Evolutionary conservation across 306 rosid species (phyloP).

Genomic region (Vicia sativa): DNA sequence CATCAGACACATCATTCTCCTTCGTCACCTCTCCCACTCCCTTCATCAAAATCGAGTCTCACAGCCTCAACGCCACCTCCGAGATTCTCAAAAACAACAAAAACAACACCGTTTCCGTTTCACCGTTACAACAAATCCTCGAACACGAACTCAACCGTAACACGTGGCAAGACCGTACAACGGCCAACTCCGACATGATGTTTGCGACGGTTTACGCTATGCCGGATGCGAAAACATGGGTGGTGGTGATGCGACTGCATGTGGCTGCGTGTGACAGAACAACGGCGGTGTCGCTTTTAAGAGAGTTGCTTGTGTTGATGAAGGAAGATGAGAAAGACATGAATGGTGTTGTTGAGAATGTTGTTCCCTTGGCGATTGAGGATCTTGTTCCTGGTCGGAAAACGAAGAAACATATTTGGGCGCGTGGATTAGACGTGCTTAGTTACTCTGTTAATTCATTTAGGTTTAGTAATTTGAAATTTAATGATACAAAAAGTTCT

Average conservation of each 20-base stretch:
- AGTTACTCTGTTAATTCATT: slow-evolving; percentile 57
- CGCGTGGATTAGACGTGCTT: slow-evolving; percentile 59
- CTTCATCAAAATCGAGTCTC: slow-evolving; percentile 35
- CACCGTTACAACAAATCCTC: slow-evolving; percentile 51
- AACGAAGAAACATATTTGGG: slow-evolving; percentile 49
- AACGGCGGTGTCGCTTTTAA: slow-evolving; percentile 53
- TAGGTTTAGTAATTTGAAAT: slow-evolving; percentile 52
- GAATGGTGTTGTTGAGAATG: background rate
- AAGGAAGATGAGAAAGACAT: background rate
- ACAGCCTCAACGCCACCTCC: slow-evolving; percentile 19
- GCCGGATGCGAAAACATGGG: slow-evolving; percentile 31
- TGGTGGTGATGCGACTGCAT: slow-evolving; percentile 49
- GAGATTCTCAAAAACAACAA: slow-evolving; percentile 14
- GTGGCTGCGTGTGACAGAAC: slow-evolving; percentile 65
- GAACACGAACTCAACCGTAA: slow-evolving; percentile 58
- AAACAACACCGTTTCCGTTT: slow-evolving; percentile 34
- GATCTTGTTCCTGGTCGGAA: slow-evolving; percentile 47
- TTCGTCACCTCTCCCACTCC: slow-evolving; percentile 46
- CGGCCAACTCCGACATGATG: slow-evolving; percentile 31
- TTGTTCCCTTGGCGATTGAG: slow-evolving; percentile 46
- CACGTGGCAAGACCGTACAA: slow-evolving; percentile 35
- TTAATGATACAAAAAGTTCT: slow-evolving; percentile 38
- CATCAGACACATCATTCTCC: slow-evolving; percentile 35
- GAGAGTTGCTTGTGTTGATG: slow-evolving; percentile 44
- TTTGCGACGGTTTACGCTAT: slow-evolving; percentile 45